Evolutionary conservation across 2,329 filamentous ascomycete species (phyloP).

Genomic region (Pseudogymnoascus sp.): DNA sequence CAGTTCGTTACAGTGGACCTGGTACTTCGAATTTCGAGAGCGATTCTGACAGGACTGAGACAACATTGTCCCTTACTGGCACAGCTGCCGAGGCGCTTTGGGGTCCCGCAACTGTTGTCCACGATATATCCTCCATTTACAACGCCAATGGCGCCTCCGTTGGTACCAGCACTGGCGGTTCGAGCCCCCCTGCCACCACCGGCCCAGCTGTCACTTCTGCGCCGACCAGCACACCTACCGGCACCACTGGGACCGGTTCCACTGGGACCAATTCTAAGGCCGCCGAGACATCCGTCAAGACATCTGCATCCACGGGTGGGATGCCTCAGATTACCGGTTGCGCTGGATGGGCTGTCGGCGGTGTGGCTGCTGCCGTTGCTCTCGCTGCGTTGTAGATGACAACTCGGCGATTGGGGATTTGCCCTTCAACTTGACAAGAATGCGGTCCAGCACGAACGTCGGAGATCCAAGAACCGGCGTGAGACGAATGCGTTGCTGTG

Average conservation of each 20-base stretch:
- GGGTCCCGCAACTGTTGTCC: background rate
- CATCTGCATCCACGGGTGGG: constrained; percentile 1
- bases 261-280: background rate
- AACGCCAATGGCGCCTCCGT: no score
- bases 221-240: background rate
- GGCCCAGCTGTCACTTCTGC: background rate
- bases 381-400: background rate
- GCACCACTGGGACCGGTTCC: background rate
- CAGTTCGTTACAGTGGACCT: background rate
- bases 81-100: background rate
- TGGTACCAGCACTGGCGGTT: background rate
- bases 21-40: background rate
- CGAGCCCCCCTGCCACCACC: background rate
- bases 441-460: background rate
- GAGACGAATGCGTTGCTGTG: background rate
- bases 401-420: background rate
- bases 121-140: background rate
- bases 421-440: background rate
- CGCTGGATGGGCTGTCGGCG: background rate
- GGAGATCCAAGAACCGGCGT: background rate
- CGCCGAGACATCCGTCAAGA: background rate
- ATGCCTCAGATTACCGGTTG: constrained; percentile 2
- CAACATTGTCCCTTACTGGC: background rate
- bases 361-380: constrained; percentile 3
- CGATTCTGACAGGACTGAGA: background rate